A percentile compares a stretch with the other conserved stretches of the same genome.
phyloP scores from a whole-genome alignment of 495 filamentous ascomycete genomes.

The Cercophora samala region DNA sequence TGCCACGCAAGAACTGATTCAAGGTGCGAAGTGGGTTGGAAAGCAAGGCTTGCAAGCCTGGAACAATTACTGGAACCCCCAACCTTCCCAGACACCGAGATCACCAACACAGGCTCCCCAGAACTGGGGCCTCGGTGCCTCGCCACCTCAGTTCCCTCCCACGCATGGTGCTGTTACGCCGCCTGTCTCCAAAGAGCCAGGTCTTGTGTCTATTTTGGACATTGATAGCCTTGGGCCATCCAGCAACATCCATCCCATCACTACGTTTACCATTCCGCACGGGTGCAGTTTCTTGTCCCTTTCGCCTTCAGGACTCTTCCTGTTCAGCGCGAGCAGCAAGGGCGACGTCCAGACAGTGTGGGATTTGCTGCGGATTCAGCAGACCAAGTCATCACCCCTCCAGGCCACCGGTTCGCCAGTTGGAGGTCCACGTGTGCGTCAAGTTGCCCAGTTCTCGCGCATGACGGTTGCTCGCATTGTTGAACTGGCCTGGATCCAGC shows the following conservation, averaged over 20 bases:
- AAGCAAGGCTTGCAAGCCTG: constrained; percentile 82
- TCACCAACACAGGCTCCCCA: constrained; percentile 33
- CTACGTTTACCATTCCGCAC: constrained; percentile 74
- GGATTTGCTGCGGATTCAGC: constrained; percentile 77
- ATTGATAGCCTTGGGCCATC: constrained; percentile 57
- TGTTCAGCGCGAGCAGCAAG: constrained; percentile 87
- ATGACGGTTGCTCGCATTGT: constrained; percentile 87
- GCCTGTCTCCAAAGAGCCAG: constrained; percentile 59
- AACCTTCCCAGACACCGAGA: constrained; percentile 39
- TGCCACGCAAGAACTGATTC: constrained; percentile 86
- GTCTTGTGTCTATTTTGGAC: constrained; percentile 82
- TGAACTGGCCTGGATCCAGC: constrained; percentile 82
- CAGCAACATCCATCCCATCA: constrained; percentile 57
- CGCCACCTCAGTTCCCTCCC: constrained; percentile 63
- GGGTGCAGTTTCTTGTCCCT: constrained; percentile 93
- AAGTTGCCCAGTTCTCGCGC: constrained; percentile 80
- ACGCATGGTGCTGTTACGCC: constrained; percentile 61
- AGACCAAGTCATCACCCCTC: constrained; percentile 51
- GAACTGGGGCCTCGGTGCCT: constrained; percentile 37
- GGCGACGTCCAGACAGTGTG: constrained; percentile 90
- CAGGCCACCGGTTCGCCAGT: constrained; percentile 38
- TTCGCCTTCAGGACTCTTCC: constrained; percentile 73
- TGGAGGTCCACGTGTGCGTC: constrained; percentile 58
- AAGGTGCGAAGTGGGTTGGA: constrained; percentile 80
- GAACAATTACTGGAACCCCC: constrained; percentile 79